These are phyloP conservation scores for Ceratopteris richardii DNA, from an alignment of 75 land plant genomes.

Conservation along the genomic window DNA sequence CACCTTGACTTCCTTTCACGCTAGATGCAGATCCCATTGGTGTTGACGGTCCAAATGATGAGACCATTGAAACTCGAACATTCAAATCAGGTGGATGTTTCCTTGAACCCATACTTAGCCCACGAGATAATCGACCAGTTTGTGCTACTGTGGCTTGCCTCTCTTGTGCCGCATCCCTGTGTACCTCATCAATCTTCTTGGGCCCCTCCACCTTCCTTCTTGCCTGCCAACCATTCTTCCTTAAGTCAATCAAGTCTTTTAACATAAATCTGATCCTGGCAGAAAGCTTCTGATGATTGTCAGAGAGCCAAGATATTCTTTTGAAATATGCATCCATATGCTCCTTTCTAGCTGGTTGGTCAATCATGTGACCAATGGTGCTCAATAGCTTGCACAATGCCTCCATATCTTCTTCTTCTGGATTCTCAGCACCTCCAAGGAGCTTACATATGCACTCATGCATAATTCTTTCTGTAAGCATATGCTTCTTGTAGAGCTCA, in stretches of 20 bases:
- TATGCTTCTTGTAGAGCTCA: conserved; percentile 84
- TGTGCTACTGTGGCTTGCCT: conserved; percentile 33
- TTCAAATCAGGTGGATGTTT: conserved; percentile 41
- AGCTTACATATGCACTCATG: conserved; percentile 88
- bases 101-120: conserved; percentile 41
- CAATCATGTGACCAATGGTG: conserved; percentile 90
- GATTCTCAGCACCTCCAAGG: conserved; percentile 58
- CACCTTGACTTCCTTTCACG: conserved; percentile 31
- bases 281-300: conserved; percentile 56
- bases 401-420: conserved; percentile 92
- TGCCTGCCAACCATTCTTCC: conserved; percentile 85
- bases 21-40: too few relatives aligned
- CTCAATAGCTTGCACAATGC: conserved; percentile 95
- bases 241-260: conserved; percentile 78
- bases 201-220: conserved; percentile 95
- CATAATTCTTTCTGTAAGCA: conserved; percentile 96
- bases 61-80: conserved; percentile 35
- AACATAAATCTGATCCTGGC: conserved; percentile 85
- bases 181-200: conserved; percentile 94
- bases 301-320: conserved; percentile 46
- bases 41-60: conserved; percentile 32
- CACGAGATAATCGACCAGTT: conserved; percentile 53
- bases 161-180: conserved; percentile 82
- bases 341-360: conserved; percentile 67
- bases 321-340: conserved; percentile 82